Base-by-base conservation (phyloP, 208 protist genomes). In the Novymonas esmeraldas region DNA sequence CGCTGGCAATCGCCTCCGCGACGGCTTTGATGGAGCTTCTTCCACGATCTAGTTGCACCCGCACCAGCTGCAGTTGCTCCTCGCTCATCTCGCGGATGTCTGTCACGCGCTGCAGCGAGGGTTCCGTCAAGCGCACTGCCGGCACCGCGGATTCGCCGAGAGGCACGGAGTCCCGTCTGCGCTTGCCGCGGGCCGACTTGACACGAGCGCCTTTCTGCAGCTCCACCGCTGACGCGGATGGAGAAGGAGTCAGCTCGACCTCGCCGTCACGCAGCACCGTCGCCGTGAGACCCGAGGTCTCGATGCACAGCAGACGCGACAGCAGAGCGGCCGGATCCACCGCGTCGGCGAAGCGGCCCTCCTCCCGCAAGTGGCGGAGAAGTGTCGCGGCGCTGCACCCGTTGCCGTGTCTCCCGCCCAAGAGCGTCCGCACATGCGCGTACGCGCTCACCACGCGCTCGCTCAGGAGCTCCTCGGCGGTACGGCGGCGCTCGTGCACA, bases 391-490 rank as follows among this genome's bases (percentile, higher is more conserved):
- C 74, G 36, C 76, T 79, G 22, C 76, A 42, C 61, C 84, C 18
- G 29, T 52, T n/a, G 28, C 68, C 33, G 62, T 77, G 70, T 20
- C 64, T 86, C 22, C 48, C 61, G 14, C 83, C 82, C 34, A 87
- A 85, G 0, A 94, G 48, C 10, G 80, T 71, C 34, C 87, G 81
- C 7, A 95, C 57, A 55, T 90, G 84, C 64, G 91, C 86, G 62
- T 92, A 96, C 24, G 78, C 85, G 28, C 59, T 73, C 18, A 93
- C 54, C 24, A 93, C 34, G 3, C 81, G 79, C 63, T 96, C 91
- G n/a, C 64, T 61, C 41, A 79, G 65, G 73, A 92, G 89, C 41
- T 60, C 71, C 55, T 65, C 73, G 11, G 71, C 78, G 28, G 93
- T 85, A n/a, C 67, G 57, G 3, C 70, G 70, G 31, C 82, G 69